Percentiles rank a stretch among this genome's conserved stretches.
These are phyloP conservation scores for Hygrocybe coccinea DNA, from an alignment of 768 basidiomycete species.

Conservation along the genomic window DNA sequence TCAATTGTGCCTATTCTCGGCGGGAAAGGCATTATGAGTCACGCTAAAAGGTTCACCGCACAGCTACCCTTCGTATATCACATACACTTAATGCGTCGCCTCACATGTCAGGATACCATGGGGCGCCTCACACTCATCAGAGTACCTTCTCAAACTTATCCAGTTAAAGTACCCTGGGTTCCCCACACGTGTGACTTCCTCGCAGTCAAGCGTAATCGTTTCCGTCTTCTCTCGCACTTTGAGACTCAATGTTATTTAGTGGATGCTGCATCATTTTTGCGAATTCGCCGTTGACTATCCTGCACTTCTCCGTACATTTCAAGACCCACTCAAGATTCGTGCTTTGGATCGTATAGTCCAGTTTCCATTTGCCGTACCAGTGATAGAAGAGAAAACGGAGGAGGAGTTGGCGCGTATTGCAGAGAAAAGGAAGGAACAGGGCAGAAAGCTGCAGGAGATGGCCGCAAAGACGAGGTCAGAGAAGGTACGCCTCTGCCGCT, in stretches of 20 bases:
- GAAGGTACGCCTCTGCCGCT: slow-evolving; percentile 50
- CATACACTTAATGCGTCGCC: neutral
- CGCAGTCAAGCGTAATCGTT: slow-evolving; percentile 66
- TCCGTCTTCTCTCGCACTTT: neutral
- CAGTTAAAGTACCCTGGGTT: slow-evolving; percentile 95
- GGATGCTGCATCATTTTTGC: slow-evolving; percentile 87
- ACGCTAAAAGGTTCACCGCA: slow-evolving; percentile 68
- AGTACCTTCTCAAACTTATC: slow-evolving; percentile 87
- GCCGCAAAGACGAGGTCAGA: slow-evolving; percentile 81
- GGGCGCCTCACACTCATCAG: slow-evolving; percentile 86
- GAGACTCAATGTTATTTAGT: slow-evolving; percentile 41
- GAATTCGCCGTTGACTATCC: slow-evolving; percentile 78
- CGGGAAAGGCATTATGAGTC: slow-evolving; percentile 78
- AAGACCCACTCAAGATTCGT: slow-evolving; percentile 60
- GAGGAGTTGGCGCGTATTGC: slow-evolving; percentile 77
- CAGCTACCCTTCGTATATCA: neutral
- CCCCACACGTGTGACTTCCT: slow-evolving; percentile 71
- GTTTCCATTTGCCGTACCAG: slow-evolving; percentile 71
- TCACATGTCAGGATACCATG: slow-evolving; percentile 70
- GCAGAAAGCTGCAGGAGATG: slow-evolving; percentile 83
- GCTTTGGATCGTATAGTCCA: slow-evolving; percentile 71
- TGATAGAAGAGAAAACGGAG: slow-evolving; percentile 79
- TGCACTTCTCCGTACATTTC: slow-evolving; percentile 58
- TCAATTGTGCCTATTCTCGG: slow-evolving; percentile 82
- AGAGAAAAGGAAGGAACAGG: slow-evolving; percentile 83